phyloP scores from a whole-genome alignment of 345 rosid genomes.

The Diplotaxis tenuifolia region DNA sequence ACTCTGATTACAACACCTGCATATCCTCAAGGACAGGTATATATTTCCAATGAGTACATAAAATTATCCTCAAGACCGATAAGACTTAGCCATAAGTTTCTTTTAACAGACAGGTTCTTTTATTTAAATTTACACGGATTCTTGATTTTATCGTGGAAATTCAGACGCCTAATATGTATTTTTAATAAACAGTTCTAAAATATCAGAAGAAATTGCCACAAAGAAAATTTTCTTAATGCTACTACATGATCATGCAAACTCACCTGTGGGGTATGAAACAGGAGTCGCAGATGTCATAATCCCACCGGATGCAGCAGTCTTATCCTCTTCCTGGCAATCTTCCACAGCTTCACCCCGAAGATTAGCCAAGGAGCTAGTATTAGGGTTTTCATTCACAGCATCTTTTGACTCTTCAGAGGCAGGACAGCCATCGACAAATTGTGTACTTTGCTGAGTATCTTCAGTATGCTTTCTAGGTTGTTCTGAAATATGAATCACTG shows the following conservation, averaged over 20 bases:
- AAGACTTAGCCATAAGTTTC: conserved; percentile 7
- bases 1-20: conserved; percentile 31
- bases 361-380: conserved; percentile 22
- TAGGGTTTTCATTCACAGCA: conserved; percentile 25
- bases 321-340: conserved; percentile 24
- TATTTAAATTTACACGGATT: neutral
- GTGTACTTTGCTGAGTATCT: conserved; percentile 32
- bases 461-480: conserved; percentile 23
- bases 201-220: conserved; percentile 4
- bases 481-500: conserved; percentile 31
- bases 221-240: neutral
- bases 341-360: conserved; percentile 23
- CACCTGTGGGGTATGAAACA: conserved; percentile 21
- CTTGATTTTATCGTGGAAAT: neutral
- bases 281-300: conserved; percentile 18
- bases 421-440: conserved; percentile 31
- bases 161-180: too few species aligned
- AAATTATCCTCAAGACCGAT: neutral
- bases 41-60: conserved; percentile 4
- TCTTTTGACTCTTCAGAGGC: conserved; percentile 35
- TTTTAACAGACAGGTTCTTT: neutral
- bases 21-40: conserved; percentile 3
- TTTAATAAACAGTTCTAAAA: too few species aligned
- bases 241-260: conserved; percentile 16
- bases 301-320: conserved; percentile 13